Base-by-base conservation (phyloP, 2,329 filamentous ascomycete genomes). In the Mycosphaerella sp. region DNA sequence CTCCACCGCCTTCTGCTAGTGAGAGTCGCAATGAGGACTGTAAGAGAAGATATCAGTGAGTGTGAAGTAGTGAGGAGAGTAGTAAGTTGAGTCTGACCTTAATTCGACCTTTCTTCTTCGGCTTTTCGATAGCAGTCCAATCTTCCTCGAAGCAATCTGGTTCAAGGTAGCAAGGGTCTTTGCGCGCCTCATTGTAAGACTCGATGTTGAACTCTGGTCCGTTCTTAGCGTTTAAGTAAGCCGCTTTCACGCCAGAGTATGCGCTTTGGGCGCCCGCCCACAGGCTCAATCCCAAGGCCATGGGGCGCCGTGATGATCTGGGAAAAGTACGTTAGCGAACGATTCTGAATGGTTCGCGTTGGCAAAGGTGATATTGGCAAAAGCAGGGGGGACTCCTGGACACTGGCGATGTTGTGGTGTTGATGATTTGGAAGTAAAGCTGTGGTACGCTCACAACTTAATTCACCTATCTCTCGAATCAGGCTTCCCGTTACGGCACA, bases 201-300 rank as follows among this genome's bases (percentile, higher is more conserved):
- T 54, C 51, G 6, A 38, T 40, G 51, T 57, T 57, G 51, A 57
- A 57, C 17, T 49, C 23, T 17, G 46, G 23, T 31, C 42, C 44
- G 5, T 39, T 50, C 34, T 32, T 17, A 6, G 47, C 51, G 17
- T 48, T 54, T 2, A 23, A 31, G 36, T 47, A 47, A n/a, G 45
- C 26, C 9, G 47, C 45, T 23, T 51, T 40, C n/a, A 31, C 48
- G 12, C 40, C 48, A 29, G 40, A 23, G 14, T 29, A 38, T 6
- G 41, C 41, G 6, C 39, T 36, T 14, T 51, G 39, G 14, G 43
- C 51, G 23, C 47, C 41, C 9, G 38, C 34, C 36, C 32, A 36
- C n/a, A 57, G 47, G 32, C 32, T 32, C n/a, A 29, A 23, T 21
- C 51, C 49, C 21, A 56, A 49, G 21, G 48, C 26, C 49, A 56